Evolutionary conservation across 2,329 filamentous ascomycete species (phyloP), one percentile per base, ranked within the genome.

Genomic region (Scedosporium dehoogii): DNA sequence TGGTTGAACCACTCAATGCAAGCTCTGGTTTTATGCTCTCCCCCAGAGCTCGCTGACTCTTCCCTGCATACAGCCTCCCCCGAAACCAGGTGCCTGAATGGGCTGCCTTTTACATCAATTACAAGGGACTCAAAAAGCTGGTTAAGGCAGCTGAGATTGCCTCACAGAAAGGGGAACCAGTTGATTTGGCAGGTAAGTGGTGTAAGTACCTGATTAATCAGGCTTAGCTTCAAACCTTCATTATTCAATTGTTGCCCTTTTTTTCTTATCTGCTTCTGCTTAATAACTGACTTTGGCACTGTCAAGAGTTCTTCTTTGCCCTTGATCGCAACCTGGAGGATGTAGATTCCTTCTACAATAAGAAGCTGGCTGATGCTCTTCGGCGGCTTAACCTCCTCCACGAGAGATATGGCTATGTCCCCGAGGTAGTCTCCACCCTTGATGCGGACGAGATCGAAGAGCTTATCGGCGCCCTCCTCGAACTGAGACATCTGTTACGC

Each of bases 271-370:
- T 12, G 10, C 38, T 23, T 56, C 38, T n/a, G n/a, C 21, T 44
- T 59, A 48, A 59, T 41, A 59, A n/a, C 44, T 46, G 38, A n/a
- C 38, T 48, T 16, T 23, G 6, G n/a, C 25, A 7, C 53, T 29
- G 16, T 27, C 48, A 79, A 97, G 94, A 92, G 75, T 96, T 99
- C 82, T 96, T 97, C 79, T 96, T 93, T 75, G 90, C 89, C 66
- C 86, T 99, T 73, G 94, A 99, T 73, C 90, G 94, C 69, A 97
- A 97, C 73, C 87, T 99, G 71, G 94, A 99, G 79, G 90, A 96
- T 76, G 93, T 99, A 73, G 92, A 97, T 75, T 85, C 85, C 60
- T 97, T 99, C 75, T 97, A 97, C 80, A 97, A 96, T 78, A 96
- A 92, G 74, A 97, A 97, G 73, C 91, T 92, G 71, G 83, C 86